Evolutionary conservation across 345 rosid species (phyloP).

Genomic region (Ceriops zippeliana): DNA sequence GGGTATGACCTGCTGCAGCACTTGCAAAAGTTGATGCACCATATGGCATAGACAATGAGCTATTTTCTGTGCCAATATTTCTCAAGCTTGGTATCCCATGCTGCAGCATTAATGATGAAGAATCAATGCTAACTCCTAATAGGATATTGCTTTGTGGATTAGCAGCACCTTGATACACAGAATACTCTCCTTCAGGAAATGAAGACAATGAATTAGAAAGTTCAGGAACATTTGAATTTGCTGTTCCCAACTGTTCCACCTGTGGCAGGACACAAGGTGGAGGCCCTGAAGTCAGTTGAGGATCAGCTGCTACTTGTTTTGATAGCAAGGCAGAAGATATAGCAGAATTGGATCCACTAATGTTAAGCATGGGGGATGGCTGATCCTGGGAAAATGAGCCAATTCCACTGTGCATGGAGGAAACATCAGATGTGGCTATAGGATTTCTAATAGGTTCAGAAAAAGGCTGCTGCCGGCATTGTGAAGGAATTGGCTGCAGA

Average conservation of each 20-base stretch:
- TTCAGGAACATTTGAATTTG: conserved; percentile 31
- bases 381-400: conserved; percentile 37
- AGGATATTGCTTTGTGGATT: conserved; percentile 41
- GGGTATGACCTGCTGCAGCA: conserved; percentile 31
- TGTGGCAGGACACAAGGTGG: conserved; percentile 28
- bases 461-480: conserved; percentile 30
- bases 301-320: conserved; percentile 31
- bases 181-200: conserved; percentile 43
- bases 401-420: conserved; percentile 30
- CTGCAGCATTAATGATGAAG: conserved; percentile 42
- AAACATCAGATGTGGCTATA: conserved; percentile 25
- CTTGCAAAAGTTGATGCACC: conserved; percentile 33
- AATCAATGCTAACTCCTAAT: conserved; percentile 45
- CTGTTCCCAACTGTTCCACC: conserved; percentile 34
- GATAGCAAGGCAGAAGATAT: conserved; percentile 19
- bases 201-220: conserved; percentile 37
- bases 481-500: conserved; percentile 25
- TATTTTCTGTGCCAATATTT: conserved; percentile 33
- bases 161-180: conserved; percentile 27
- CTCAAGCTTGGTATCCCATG: conserved; percentile 40
- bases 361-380: conserved; percentile 27
- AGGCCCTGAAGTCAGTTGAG: conserved; percentile 24
- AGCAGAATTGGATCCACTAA: conserved; percentile 10
- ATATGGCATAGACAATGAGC: conserved; percentile 32
- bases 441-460: conserved; percentile 28